Evolutionary conservation across 305 asterid species (phyloP).

Genomic region (Fraxinus platypoda): DNA sequence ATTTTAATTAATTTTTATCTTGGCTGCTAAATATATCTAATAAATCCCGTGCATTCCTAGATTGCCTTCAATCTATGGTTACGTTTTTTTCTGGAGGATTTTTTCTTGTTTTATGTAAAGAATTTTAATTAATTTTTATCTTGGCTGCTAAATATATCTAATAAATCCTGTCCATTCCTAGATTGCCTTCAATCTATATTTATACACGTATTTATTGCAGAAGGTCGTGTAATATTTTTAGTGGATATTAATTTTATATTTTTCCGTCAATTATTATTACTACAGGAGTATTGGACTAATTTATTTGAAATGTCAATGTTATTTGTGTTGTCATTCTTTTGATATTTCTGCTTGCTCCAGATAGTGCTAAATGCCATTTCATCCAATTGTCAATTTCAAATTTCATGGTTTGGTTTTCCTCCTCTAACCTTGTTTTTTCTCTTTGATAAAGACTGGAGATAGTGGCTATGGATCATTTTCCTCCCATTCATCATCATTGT

Average conservation of each 20-base stretch:
- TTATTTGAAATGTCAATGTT: background rate
- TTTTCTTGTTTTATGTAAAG: background rate
- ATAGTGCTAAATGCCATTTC: background rate
- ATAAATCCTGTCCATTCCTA: background rate
- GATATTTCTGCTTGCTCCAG: background rate
- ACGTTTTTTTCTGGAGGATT: too few species aligned
- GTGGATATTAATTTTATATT: background rate
- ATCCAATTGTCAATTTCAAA: background rate
- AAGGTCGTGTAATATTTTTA: background rate
- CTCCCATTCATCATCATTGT: constrained; percentile 62
- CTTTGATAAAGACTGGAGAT: constrained; percentile 57
- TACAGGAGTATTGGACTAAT: background rate
- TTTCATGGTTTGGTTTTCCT: constrained; percentile 9
- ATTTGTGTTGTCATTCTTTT: background rate
- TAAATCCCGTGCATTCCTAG: background rate
- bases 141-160: background rate
- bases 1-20: background rate
- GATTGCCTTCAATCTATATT: background rate
- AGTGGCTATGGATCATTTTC: constrained; percentile 59
- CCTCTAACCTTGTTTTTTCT: constrained; percentile 18
- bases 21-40: background rate
- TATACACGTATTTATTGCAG: background rate
- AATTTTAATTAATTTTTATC: background rate
- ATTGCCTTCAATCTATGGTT: background rate
- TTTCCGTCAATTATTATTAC: background rate